These are phyloP conservation scores for Suillus hirtellus DNA, from an alignment of 768 basidiomycete genomes.

Conservation along the genomic window DNA sequence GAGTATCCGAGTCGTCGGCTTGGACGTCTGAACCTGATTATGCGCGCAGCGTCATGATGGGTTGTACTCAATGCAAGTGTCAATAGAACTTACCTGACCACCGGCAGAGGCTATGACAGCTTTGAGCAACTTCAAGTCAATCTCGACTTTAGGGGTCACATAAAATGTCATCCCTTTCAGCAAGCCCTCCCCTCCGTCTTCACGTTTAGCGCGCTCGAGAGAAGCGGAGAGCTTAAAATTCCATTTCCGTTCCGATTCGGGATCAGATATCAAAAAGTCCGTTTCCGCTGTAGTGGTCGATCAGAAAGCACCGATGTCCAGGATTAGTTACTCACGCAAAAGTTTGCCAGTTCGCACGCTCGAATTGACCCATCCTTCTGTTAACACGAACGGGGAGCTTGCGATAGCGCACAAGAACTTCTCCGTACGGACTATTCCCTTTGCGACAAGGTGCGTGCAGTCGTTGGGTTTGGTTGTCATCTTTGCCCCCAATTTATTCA, in stretches of 20 bases:
- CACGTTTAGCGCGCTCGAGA: conserved; percentile 53
- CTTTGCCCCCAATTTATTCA: conserved; percentile 67
- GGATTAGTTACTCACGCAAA: conserved; percentile 52
- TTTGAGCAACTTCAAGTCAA: conserved; percentile 62
- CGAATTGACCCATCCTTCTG: conserved; percentile 65
- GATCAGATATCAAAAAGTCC: conserved; percentile 60
- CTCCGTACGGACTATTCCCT: conserved; percentile 74
- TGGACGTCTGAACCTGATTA: conserved; percentile 42
- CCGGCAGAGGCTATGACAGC: conserved; percentile 70
- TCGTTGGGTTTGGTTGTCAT: conserved; percentile 59
- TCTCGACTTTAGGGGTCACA: conserved; percentile 62
- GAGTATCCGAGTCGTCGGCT: conserved; percentile 57
- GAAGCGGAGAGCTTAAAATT: conserved; percentile 63
- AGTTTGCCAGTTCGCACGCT: conserved; percentile 57
- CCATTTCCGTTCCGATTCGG: conserved; percentile 63
- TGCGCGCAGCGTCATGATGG: background rate
- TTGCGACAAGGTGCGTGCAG: conserved; percentile 79
- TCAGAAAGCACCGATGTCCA: background rate
- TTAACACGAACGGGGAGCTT: conserved; percentile 59
- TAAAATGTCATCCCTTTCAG: conserved; percentile 73
- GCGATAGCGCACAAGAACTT: conserved; percentile 84
- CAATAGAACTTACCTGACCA: conserved; percentile 54
- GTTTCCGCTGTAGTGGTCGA: conserved; percentile 52
- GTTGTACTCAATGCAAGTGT: background rate
- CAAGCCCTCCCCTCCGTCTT: conserved; percentile 47